These are phyloP conservation scores for Astrocystis sublimbata DNA, from an alignment of 495 filamentous ascomycete species.

Conservation along the genomic window DNA sequence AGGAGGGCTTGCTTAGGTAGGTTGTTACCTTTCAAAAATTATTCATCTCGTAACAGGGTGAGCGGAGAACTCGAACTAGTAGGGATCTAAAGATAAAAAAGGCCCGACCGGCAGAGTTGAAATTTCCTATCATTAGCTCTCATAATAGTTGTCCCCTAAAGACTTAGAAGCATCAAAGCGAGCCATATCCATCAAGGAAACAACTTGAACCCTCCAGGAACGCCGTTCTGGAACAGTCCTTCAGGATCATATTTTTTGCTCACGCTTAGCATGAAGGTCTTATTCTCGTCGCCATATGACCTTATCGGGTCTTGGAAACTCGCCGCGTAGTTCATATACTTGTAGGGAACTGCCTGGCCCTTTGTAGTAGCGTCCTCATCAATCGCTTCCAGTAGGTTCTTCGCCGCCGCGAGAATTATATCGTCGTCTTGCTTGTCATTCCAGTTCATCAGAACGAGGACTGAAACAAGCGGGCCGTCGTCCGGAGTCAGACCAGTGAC, in stretches of 20 bases:
- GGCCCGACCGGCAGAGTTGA: too few species aligned
- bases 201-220: conserved; percentile 33
- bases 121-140: too few species aligned
- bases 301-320: conserved; percentile 44
- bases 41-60: too few species aligned
- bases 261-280: conserved; percentile 35
- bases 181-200: too few species aligned
- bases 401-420: conserved; percentile 1
- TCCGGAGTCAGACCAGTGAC: background rate
- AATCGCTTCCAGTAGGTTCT: conserved; percentile 13
- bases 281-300: conserved; percentile 50
- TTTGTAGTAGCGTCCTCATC: conserved; percentile 13
- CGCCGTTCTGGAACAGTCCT: conserved; percentile 46
- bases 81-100: too few species aligned
- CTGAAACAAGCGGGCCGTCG: background rate
- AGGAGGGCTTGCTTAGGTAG: too few species aligned
- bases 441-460: background rate
- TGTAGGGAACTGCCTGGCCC: conserved; percentile 25
- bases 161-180: too few species aligned
- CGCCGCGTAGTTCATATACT: conserved; percentile 45
- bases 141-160: too few species aligned
- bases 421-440: background rate
- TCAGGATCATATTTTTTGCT: conserved; percentile 51
- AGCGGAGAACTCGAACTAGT: too few species aligned
- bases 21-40: too few species aligned